Evolutionary conservation across 2,329 filamentous ascomycete genomes (phyloP).

Genomic region (Fusarium mangiferae): DNA sequence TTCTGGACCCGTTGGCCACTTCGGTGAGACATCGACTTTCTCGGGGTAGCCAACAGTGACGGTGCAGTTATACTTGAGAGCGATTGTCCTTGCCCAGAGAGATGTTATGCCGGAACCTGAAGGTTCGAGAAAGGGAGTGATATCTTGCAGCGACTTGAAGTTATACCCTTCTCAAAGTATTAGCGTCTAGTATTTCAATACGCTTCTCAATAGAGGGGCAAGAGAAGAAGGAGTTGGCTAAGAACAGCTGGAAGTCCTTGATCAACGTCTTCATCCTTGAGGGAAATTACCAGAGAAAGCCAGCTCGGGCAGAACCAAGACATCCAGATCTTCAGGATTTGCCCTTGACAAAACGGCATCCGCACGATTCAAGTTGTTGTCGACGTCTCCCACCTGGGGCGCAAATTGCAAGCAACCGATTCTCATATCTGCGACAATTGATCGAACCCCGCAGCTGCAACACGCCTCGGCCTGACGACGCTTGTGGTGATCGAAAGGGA

Average conservation of each 20-base stretch:
- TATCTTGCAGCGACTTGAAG: conserved; percentile 75
- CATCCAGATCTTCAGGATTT: conserved; percentile 65
- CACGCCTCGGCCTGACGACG: too few species aligned
- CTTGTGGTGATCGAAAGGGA: too few species aligned
- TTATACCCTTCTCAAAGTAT: too few species aligned
- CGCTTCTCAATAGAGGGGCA: too few species aligned
- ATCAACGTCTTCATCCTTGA: too few species aligned
- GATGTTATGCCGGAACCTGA: conserved; percentile 73
- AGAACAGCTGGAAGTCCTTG: too few species aligned
- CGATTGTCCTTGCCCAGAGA: conserved; percentile 75
- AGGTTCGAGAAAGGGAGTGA: conserved; percentile 75
- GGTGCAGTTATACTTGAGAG: conserved; percentile 72
- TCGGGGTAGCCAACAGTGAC: conserved; percentile 83
- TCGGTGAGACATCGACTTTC: too few species aligned
- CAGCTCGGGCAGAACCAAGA: conserved; percentile 80
- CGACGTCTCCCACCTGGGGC: conserved; percentile 74
- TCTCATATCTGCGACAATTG: too few species aligned
- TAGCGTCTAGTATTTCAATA: too few species aligned
- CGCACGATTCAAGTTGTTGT: conserved; percentile 65
- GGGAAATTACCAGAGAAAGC: conserved; percentile 82
- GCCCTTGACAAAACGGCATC: conserved; percentile 65
- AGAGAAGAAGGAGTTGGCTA: too few species aligned
- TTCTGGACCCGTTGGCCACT: too few species aligned
- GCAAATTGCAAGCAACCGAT: conserved; percentile 78
- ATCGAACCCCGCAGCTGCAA: too few species aligned